phyloP scores from a whole-genome alignment of 1,284 basidiomycete species.

The Malassezia furfur region DNA sequence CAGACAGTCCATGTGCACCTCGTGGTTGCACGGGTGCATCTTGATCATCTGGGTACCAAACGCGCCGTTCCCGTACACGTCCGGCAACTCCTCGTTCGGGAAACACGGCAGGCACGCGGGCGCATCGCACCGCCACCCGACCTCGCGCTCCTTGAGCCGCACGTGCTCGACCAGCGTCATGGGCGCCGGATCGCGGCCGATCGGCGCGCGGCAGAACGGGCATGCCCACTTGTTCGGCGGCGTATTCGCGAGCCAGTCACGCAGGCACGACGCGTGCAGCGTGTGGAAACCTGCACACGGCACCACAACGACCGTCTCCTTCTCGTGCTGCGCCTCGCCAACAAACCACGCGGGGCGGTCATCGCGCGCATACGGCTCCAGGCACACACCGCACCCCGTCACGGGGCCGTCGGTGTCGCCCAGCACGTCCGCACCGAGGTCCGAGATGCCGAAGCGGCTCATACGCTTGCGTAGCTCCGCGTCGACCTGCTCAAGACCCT shows the following conservation, averaged over 20 bases:
- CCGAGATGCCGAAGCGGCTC: slow-evolving; percentile 35
- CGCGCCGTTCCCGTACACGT: slow-evolving; percentile 17
- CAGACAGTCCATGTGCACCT: slow-evolving; percentile 40
- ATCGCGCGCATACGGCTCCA: slow-evolving; percentile 35
- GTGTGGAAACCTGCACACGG: slow-evolving; percentile 43
- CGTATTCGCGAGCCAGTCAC: slow-evolving; percentile 33
- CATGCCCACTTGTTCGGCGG: slow-evolving; percentile 41
- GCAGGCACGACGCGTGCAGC: slow-evolving; percentile 33
- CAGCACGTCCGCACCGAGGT: slow-evolving; percentile 26
- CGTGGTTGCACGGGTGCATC: slow-evolving; percentile 37
- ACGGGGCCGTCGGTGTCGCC: slow-evolving; percentile 2
- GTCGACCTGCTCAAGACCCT: slow-evolving; percentile 36
- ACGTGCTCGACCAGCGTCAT: slow-evolving; percentile 32
- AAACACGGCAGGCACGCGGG: slow-evolving; percentile 35
- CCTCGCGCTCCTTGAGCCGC: slow-evolving; percentile 23
- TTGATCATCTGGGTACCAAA: slow-evolving; percentile 21
- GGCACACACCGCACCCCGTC: slow-evolving; percentile 39
- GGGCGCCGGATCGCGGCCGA: slow-evolving; percentile 8
- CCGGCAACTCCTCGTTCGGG: slow-evolving; percentile 5
- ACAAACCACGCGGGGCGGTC: slow-evolving; percentile 37
- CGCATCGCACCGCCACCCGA: slow-evolving; percentile 38
- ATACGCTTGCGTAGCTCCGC: slow-evolving; percentile 40
- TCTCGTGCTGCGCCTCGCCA: slow-evolving; percentile 26
- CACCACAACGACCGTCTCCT: slow-evolving; percentile 36
- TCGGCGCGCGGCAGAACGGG: slow-evolving; percentile 35